Conservation (phyloP, 305 asterid species). For the Solanum chacoense region DNA sequence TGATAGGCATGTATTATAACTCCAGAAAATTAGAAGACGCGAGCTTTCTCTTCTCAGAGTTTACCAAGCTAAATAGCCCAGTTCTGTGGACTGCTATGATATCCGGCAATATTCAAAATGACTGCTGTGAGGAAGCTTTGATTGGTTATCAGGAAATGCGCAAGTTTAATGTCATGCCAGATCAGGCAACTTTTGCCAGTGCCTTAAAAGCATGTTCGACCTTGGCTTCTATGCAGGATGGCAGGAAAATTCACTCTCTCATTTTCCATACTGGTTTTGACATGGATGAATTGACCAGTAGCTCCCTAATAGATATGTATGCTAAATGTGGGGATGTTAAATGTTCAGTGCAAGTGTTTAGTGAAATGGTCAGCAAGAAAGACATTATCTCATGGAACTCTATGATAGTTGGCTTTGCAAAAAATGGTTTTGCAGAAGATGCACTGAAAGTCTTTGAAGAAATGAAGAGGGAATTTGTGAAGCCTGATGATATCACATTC, state of each 20-base stretch:
- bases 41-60: slow-evolving; percentile 48
- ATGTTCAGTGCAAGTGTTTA: slow-evolving; percentile 48
- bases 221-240: slow-evolving; percentile 52
- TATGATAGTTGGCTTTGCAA: slow-evolving; percentile 80
- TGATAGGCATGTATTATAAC: slow-evolving; percentile 64
- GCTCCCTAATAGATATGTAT: slow-evolving; percentile 85
- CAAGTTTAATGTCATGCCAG: slow-evolving; percentile 43
- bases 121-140: slow-evolving; percentile 40
- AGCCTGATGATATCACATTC: slow-evolving; percentile 74
- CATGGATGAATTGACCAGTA: slow-evolving; percentile 56
- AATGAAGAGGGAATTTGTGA: slow-evolving; percentile 39
- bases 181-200: slow-evolving; percentile 84
- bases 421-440: slow-evolving; percentile 60
- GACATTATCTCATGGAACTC: slow-evolving; percentile 80
- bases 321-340: slow-evolving; percentile 86
- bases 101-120: slow-evolving; percentile 52
- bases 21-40: slow-evolving; percentile 36
- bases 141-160: slow-evolving; percentile 56
- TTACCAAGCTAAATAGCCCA: slow-evolving; percentile 55
- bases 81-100: slow-evolving; percentile 78
- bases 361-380: slow-evolving; percentile 46
- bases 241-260: slow-evolving; percentile 51
- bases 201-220: slow-evolving; percentile 63
- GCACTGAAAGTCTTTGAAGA: slow-evolving; percentile 53
- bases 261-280: slow-evolving; percentile 53